A percentile compares a stretch with the other conserved stretches of the same genome.
Evolutionary conservation across 164 flowering plant species (phyloP).

Genomic region (Nymphaea colorata): DNA sequence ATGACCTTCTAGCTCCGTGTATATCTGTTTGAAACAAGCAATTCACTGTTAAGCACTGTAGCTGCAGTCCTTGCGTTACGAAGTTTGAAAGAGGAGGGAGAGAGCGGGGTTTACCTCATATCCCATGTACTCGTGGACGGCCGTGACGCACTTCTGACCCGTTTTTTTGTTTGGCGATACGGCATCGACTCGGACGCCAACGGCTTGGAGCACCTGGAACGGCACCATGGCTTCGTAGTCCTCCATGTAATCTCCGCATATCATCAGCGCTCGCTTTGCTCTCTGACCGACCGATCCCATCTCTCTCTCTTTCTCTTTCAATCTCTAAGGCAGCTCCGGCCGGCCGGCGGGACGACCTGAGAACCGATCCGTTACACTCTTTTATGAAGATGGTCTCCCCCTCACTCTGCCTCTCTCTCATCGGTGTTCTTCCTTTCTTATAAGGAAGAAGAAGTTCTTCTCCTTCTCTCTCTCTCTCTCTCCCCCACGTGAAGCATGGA

Average conservation of each 20-base stretch:
- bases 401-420: too few species aligned
- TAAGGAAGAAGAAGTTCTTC: too few species aligned
- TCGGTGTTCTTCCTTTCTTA: too few species aligned
- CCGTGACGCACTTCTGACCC: constrained; percentile 20
- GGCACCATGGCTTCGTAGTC: constrained; percentile 24
- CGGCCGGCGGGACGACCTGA: too few species aligned
- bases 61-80: too few species aligned
- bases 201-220: constrained; percentile 14
- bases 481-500: too few species aligned
- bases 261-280: constrained; percentile 4
- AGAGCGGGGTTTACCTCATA: constrained; percentile 10
- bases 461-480: too few species aligned
- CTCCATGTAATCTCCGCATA: constrained; percentile 29
- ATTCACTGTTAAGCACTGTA: too few species aligned
- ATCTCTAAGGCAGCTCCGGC: too few species aligned
- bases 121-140: constrained; percentile 24
- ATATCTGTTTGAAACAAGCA: constrained; percentile 11
- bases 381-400: too few species aligned
- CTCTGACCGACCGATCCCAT: not conserved
- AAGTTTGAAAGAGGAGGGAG: not conserved
- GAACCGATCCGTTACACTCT: too few species aligned
- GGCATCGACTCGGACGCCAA: constrained; percentile 15
- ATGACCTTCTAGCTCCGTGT: constrained; percentile 25
- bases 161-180: constrained; percentile 15
- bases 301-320: not conserved